These are phyloP conservation scores for Ustilago shanxiensis DNA, from an alignment of 1,284 basidiomycete genomes.

Conservation along the genomic window DNA sequence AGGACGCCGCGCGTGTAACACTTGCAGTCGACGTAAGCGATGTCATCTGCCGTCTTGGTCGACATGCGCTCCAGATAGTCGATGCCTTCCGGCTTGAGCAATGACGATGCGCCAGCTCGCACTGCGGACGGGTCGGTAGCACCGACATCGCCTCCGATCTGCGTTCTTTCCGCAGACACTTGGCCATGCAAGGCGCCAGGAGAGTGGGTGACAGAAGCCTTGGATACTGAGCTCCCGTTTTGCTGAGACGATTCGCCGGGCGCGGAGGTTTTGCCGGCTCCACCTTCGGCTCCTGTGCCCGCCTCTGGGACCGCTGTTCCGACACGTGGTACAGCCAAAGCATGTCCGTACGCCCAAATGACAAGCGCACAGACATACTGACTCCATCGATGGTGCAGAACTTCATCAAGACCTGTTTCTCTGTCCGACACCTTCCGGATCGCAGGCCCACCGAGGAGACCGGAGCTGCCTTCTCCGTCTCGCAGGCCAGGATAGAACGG, in stretches of 20 bases:
- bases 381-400: slow-evolving; percentile 56
- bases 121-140: slow-evolving; percentile 1
- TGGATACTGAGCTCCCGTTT: slow-evolving; percentile 6
- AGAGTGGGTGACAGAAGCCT: slow-evolving; percentile 17
- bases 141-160: slow-evolving; percentile 17
- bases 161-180: slow-evolving; percentile 30
- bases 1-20: slow-evolving; percentile 50
- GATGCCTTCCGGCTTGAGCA: slow-evolving; percentile 43
- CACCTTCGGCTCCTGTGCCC: neutral
- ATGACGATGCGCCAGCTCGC: neutral
- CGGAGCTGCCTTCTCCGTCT: slow-evolving; percentile 16
- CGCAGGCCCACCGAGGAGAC: slow-evolving; percentile 6
- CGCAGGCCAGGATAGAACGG: slow-evolving; percentile 16
- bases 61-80: slow-evolving; percentile 52
- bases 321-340: slow-evolving; percentile 38
- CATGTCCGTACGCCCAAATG: slow-evolving; percentile 59
- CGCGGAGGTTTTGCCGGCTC: slow-evolving; percentile 9
- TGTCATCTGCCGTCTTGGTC: slow-evolving; percentile 48
- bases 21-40: slow-evolving; percentile 49
- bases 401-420: slow-evolving; percentile 48
- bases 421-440: slow-evolving; percentile 27
- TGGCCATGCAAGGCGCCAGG: slow-evolving; percentile 33
- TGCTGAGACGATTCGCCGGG: slow-evolving; percentile 21
- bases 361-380: slow-evolving; percentile 57
- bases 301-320: slow-evolving; percentile 14